Percentiles rank a stretch among this genome's conserved stretches.
These are phyloP conservation scores for Heliamphora exappendiculata DNA, from an alignment of 148 eudicot species.

Conservation along the genomic window DNA sequence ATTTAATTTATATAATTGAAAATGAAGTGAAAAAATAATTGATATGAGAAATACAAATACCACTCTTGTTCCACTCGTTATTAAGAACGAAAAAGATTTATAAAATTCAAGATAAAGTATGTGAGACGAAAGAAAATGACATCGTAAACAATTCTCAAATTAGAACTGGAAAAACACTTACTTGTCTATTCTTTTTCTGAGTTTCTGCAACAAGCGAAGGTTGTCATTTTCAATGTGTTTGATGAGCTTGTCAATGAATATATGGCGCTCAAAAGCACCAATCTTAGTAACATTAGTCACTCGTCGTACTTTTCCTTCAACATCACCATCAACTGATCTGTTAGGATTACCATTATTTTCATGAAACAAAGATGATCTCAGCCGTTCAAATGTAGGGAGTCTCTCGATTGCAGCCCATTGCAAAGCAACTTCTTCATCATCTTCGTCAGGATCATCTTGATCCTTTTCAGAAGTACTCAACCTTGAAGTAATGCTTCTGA, in stretches of 20 bases:
- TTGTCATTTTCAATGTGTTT: slow-evolving; percentile 76
- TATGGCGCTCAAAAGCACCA: slow-evolving; percentile 53
- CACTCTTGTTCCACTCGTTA: too few relatives aligned
- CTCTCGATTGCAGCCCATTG: slow-evolving; percentile 65
- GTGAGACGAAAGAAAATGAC: background rate
- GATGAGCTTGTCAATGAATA: slow-evolving; percentile 73
- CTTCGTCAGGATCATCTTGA: slow-evolving; percentile 31
- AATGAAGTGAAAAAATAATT: too few relatives aligned
- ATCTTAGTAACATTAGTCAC: slow-evolving; percentile 60
- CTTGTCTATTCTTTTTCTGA: slow-evolving; percentile 68
- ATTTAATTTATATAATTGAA: too few relatives aligned
- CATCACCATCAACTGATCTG: slow-evolving; percentile 21
- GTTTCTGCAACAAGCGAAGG: slow-evolving; percentile 63
- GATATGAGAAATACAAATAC: too few relatives aligned
- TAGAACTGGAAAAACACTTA: slow-evolving; percentile 23
- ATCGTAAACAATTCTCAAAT: too few relatives aligned
- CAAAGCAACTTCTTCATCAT: slow-evolving; percentile 35
- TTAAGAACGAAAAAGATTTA: too few relatives aligned
- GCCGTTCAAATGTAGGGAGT: slow-evolving; percentile 63
- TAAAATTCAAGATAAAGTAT: background rate
- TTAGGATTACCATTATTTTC: slow-evolving; percentile 28
- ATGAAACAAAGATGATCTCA: slow-evolving; percentile 56
- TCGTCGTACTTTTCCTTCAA: slow-evolving; percentile 42
- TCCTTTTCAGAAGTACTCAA: slow-evolving; percentile 25
- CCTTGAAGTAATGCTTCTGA: slow-evolving; percentile 25